These are phyloP conservation scores for Penicillium sp. DNA, from an alignment of 2,329 filamentous ascomycete species.

Conservation along the genomic window DNA sequence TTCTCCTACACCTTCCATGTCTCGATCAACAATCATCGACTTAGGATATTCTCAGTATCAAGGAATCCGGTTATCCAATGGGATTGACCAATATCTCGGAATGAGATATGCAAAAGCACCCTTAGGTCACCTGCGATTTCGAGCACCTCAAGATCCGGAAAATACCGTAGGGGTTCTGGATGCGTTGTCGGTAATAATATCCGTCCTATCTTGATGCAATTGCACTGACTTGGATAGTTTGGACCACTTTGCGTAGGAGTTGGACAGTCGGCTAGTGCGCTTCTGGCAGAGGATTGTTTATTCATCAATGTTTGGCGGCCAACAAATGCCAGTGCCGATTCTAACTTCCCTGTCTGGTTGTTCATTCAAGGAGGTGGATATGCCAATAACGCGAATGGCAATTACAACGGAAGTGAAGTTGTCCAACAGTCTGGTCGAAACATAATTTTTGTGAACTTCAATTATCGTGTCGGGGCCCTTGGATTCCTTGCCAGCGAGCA, in stretches of 20 bases:
- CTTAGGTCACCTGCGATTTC: constrained; percentile 61
- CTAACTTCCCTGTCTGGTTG: constrained; percentile 61
- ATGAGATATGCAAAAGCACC: constrained; percentile 70
- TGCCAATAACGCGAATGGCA: constrained; percentile 50
- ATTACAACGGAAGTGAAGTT: constrained; percentile 60
- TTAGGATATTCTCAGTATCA: constrained; percentile 64
- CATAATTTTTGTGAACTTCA: constrained; percentile 68
- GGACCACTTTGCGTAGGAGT: constrained; percentile 61
- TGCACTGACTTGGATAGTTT: constrained; percentile 18
- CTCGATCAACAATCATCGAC: constrained; percentile 46
- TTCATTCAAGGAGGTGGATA: constrained; percentile 61
- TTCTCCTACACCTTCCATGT: constrained; percentile 1
- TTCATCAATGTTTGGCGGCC: constrained; percentile 38
- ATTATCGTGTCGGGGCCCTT: constrained; percentile 65
- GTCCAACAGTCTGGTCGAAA: constrained; percentile 54
- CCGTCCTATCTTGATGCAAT: too few species aligned
- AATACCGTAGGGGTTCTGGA: constrained; percentile 39
- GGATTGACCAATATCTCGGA: constrained; percentile 67
- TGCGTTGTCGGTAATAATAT: constrained; percentile 50
- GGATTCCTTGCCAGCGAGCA: constrained; percentile 54
- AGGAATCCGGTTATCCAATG: constrained; percentile 54
- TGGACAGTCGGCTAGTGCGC: constrained; percentile 60
- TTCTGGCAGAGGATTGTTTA: constrained; percentile 40
- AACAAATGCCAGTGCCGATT: constrained; percentile 30
- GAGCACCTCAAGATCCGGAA: constrained; percentile 60